A percentile compares a stretch with the other conserved stretches of the same genome.
phyloP scores from a whole-genome alignment of 163 green algal species.

The Scenedesmus sp. region DNA sequence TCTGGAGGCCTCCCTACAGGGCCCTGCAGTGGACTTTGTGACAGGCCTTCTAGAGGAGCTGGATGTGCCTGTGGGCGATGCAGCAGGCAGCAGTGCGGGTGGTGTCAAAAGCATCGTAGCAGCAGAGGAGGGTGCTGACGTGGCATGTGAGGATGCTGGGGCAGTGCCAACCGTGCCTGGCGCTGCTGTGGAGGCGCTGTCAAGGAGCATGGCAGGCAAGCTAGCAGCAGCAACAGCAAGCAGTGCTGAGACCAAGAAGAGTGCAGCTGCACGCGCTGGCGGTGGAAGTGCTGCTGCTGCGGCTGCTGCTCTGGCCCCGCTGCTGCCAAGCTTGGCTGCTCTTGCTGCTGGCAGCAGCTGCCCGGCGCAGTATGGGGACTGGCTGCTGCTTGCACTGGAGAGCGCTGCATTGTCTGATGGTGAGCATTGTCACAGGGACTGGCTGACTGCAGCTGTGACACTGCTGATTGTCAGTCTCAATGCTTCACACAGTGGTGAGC shows the following conservation, averaged over 20 bases:
- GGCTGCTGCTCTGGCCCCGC: background rate
- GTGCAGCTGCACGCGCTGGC: background rate
- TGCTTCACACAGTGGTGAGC: background rate
- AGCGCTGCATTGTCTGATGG: constrained; percentile 33
- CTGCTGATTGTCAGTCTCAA: background rate
- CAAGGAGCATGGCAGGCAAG: constrained; percentile 12
- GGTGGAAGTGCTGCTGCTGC: constrained; percentile 4
- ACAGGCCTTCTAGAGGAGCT: constrained; percentile 8
- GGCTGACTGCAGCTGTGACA: background rate
- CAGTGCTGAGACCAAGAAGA: constrained; percentile 38
- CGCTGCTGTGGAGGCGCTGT: constrained; percentile 40
- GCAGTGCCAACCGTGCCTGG: constrained; percentile 37
- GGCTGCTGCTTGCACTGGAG: constrained; percentile 52
- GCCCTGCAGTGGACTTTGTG: constrained; percentile 25
- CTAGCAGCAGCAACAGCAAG: constrained; percentile 10
- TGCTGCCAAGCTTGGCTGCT: constrained; percentile 39
- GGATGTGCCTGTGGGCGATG: background rate
- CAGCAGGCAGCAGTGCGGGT: background rate
- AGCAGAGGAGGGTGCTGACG: constrained; percentile 9
- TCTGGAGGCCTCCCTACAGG: constrained; percentile 6
- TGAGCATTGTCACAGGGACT: background rate
- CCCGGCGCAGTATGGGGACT: constrained; percentile 24
- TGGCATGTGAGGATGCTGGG: constrained; percentile 24
- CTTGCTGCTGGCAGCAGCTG: constrained; percentile 41
- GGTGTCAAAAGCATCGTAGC: background rate